These are phyloP conservation scores for Hirsutella minnesotensis DNA, from an alignment of 2,329 filamentous ascomycete genomes.

Conservation along the genomic window DNA sequence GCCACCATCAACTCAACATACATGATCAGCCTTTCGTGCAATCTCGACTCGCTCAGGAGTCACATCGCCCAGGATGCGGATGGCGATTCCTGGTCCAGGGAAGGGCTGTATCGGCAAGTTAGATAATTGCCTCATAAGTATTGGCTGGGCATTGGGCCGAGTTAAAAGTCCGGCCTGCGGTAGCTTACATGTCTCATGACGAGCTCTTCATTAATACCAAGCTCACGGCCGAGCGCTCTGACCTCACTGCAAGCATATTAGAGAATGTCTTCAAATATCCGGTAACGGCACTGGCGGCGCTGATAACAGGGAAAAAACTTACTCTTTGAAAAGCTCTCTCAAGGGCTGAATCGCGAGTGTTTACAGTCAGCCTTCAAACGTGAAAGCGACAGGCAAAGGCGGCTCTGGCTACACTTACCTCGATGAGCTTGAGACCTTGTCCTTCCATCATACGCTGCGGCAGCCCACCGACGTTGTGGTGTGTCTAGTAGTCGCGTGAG, in stretches of 20 bases:
- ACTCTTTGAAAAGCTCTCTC: constrained; percentile 10
- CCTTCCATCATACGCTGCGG: constrained; percentile 41
- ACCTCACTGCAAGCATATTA: constrained; percentile 33
- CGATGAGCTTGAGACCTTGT: constrained; percentile 3
- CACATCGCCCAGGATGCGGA: constrained; percentile 75
- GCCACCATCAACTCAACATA: background rate
- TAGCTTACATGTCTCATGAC: constrained; percentile 13
- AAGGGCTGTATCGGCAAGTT: background rate
- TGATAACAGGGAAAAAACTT: too few relatives aligned
- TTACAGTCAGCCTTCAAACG: too few relatives aligned
- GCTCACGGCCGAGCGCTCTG: constrained; percentile 16
- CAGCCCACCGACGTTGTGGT: constrained; percentile 57
- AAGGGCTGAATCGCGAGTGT: constrained; percentile 51
- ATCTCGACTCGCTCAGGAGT: constrained; percentile 70
- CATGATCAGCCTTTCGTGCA: constrained; percentile 58
- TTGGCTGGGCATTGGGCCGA: constrained; percentile 3
- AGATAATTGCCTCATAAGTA: background rate
- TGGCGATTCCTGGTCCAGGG: constrained; percentile 50
- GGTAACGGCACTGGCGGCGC: too few relatives aligned
- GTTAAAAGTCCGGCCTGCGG: too few relatives aligned
- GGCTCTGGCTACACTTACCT: too few relatives aligned
- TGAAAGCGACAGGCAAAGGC: too few relatives aligned
- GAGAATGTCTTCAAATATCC: too few relatives aligned
- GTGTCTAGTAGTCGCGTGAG: constrained; percentile 11
- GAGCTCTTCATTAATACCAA: constrained; percentile 20